phyloP scores from a whole-genome alignment of 345 rosid species.

The Arabidopsis arenosa region DNA sequence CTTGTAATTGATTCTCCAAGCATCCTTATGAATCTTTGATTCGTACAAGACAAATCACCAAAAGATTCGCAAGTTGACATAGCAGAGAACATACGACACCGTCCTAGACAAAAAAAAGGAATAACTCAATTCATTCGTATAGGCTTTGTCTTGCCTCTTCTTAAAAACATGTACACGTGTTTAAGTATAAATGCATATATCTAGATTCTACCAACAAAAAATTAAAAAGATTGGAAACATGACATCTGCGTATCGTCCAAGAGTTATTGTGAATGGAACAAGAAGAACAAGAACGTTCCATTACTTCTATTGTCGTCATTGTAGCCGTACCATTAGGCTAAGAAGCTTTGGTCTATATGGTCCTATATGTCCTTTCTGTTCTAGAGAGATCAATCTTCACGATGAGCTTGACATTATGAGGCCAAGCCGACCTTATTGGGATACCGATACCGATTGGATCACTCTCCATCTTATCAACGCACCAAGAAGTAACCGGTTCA shows the following conservation, averaged over 20 bases:
- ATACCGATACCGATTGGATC: constrained; percentile 58
- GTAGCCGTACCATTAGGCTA: constrained; percentile 60
- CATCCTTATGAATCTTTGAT: constrained; percentile 30
- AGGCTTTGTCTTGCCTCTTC: constrained; percentile 36
- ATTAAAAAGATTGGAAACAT: constrained; percentile 5
- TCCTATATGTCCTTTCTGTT: constrained; percentile 63
- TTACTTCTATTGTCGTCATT: constrained; percentile 70
- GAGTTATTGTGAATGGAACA: constrained; percentile 58
- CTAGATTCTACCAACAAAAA: background rate
- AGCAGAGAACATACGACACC: constrained; percentile 33
- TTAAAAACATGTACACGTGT: constrained; percentile 34
- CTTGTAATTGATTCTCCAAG: constrained; percentile 32
- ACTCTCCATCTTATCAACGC: constrained; percentile 53
- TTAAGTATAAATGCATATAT: constrained; percentile 15
- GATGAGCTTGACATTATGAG: constrained; percentile 61
- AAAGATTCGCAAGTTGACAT: constrained; percentile 37
- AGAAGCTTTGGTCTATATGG: constrained; percentile 46
- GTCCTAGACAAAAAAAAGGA: constrained; percentile 28
- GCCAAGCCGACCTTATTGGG: constrained; percentile 52
- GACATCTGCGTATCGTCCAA: constrained; percentile 48
- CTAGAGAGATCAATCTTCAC: constrained; percentile 43
- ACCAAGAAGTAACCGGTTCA: constrained; percentile 23
- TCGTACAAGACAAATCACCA: constrained; percentile 35
- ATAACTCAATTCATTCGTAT: constrained; percentile 34
- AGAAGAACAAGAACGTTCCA: constrained; percentile 69